Percentiles rank a stretch among this genome's conserved stretches.
Evolutionary conservation across 148 eudicot species (phyloP).

Genomic region (Persicaria maculosa): DNA sequence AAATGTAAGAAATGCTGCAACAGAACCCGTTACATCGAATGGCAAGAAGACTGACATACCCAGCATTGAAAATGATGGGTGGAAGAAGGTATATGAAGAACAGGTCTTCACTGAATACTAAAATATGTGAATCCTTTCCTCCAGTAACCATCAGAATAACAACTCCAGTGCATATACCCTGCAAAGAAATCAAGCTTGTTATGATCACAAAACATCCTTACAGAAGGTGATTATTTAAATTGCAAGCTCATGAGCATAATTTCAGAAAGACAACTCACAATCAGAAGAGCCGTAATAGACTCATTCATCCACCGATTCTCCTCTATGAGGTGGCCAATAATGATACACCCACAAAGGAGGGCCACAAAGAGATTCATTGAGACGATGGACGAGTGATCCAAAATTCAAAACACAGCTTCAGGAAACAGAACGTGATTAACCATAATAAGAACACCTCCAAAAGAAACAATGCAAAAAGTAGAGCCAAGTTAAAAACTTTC

Average conservation of each 20-base stretch:
- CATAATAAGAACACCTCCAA: background rate
- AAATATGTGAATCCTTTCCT: constrained; percentile 19
- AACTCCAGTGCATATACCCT: constrained; percentile 19
- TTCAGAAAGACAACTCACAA: constrained; percentile 19
- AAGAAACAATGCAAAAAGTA: background rate
- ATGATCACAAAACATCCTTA: background rate
- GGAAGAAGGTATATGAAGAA: constrained; percentile 24
- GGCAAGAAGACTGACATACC: constrained; percentile 13
- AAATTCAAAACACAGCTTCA: background rate
- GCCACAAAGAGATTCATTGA: constrained; percentile 22
- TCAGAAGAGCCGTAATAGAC: constrained; percentile 38
- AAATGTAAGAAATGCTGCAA: background rate
- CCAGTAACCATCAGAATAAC: constrained; percentile 16
- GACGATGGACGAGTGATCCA: constrained; percentile 8
- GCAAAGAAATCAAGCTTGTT: constrained; percentile 2
- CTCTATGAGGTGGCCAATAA: constrained; percentile 37
- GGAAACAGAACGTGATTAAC: background rate
- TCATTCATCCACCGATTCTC: constrained; percentile 43
- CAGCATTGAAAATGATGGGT: constrained; percentile 20
- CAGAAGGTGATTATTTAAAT: background rate
- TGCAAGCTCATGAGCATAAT: background rate
- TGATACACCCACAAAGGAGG: constrained; percentile 32
- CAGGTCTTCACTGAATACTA: constrained; percentile 21
- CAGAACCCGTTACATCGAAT: background rate
- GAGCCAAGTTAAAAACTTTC: constrained; percentile 1